phyloP scores from a whole-genome alignment of 768 basidiomycete genomes.

The Asterophora lycoperdoides region DNA sequence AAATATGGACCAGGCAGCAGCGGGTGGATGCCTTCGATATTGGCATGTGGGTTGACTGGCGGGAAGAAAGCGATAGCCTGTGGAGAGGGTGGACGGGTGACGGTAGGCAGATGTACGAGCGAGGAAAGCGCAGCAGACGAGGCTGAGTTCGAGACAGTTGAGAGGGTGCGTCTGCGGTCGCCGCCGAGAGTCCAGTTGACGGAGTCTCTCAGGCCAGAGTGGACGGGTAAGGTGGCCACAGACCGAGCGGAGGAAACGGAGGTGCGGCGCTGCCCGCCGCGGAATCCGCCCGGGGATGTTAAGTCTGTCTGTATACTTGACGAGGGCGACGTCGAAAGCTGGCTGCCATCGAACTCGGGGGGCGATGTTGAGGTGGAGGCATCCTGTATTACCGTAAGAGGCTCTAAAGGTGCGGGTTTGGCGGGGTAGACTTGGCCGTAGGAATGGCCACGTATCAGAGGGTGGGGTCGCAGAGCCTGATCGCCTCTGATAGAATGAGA shows the following conservation, averaged over 20 bases:
- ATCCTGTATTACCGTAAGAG: constrained; percentile 57
- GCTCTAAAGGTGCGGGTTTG: constrained; percentile 51
- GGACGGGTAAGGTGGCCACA: constrained; percentile 51
- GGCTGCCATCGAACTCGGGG: constrained; percentile 23
- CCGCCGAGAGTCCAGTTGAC: constrained; percentile 23
- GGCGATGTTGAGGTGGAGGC: constrained; percentile 39
- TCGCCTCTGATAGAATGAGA: constrained; percentile 46
- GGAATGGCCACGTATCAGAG: constrained; percentile 72
- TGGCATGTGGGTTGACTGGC: constrained; percentile 46
- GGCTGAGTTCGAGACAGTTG: constrained; percentile 51
- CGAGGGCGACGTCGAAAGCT: constrained; percentile 30
- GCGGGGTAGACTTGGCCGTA: constrained; percentile 47
- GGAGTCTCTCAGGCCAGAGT: constrained; percentile 31
- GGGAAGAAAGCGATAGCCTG: constrained; percentile 63
- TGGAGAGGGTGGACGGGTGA: constrained; percentile 41
- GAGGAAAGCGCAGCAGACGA: constrained; percentile 56
- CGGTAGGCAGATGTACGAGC: constrained; percentile 47
- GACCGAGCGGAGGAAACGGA: constrained; percentile 55
- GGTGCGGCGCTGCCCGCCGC: constrained; percentile 35
- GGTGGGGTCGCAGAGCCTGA: constrained; percentile 60
- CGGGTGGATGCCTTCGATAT: constrained; percentile 62
- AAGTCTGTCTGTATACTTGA: constrained; percentile 27
- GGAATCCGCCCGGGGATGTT: constrained; percentile 23
- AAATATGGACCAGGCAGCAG: constrained; percentile 71
- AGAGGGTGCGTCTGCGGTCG: constrained; percentile 52